Base-by-base conservation (phyloP, 1,284 basidiomycete genomes). In the Kwoniella shivajii region DNA sequence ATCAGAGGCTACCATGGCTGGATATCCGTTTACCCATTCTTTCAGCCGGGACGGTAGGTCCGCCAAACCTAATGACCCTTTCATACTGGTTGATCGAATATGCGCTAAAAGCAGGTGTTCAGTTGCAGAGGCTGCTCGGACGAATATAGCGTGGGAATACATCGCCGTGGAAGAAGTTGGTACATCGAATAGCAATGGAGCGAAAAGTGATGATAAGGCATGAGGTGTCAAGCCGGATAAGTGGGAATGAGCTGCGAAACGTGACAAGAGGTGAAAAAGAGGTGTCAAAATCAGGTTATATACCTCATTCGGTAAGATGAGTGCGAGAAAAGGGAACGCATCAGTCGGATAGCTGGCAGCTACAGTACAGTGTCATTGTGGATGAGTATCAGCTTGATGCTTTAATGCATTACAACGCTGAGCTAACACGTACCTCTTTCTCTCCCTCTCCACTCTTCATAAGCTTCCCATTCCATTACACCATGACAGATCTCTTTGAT, bases 31-130 rank as follows among this genome's bases (percentile, higher is more conserved):
- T 60, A 92, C 88, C 90, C 90, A 92, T 62, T 88, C 87, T 71
- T 88, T 87, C 51, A 93, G 84, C 14, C 88, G 83, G 26, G 84
- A 83, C 2, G 90, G 89, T 7, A 92, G 84, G 18, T 86, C 85
- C 5, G 86, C 63, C 4, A 73, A 80, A 2, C 84, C 81, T 3
- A 84, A 76, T 54, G 82, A 84, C 30, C 74, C 75, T 41, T 67
- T 81, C 3, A 82, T 81, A 59, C 88, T 85, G 63, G 90, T 86
- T 80, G 85, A 87, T 18, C 92, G 85, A 56, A 95, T 87, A 73
- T 87, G 92, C 0, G 90, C 83, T 16, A 95, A 83, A 11, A 95
- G 80, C 48, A 96, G 80, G 65, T 96, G 92, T 72, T 96, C 92
- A 54, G 89, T 88, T 0, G 92, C 92, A 37, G 86, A 85, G 1